Base-by-base conservation (phyloP, 106 monocot species). In the Cymbidium sinense region DNA sequence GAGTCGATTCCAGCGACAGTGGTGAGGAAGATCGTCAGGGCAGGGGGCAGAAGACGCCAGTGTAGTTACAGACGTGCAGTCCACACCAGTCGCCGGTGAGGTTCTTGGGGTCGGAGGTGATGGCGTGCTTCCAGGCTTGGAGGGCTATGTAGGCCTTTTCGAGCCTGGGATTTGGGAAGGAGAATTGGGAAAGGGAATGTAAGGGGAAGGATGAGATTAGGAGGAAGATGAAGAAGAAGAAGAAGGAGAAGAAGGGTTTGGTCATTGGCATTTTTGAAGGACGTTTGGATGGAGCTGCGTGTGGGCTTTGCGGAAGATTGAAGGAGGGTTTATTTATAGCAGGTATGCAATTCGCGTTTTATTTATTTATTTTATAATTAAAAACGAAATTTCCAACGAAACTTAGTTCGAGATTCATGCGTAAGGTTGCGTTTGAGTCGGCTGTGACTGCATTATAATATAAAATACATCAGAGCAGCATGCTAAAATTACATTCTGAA, bases 1-100 rank as follows among this genome's bases (percentile, higher is more conserved):
- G 74, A 89, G 70, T 89, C 89, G 41, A 89, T 54, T 30, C 81
- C 86, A 50, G 86, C 83, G 29, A 88, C 88, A 39, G 83, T 85
- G 34, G 27, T 52, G 54, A 69, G 23, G 79, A 11, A 74, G 80
- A 67, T 89, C 86, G 65, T 86, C 80, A 8, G 82, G 86, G 86
- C 75, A 2, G 82, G 82, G 7, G 90, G 58, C 90, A 90, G 77
- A 54, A 90, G 43, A 90, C 78, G 72, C 85, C 85, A 55, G 82
- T 82, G 86, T 90, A 90, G 81, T 78, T 78, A 81, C 87, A 87
- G 12, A 90, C 90, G 43, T 76, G 3, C 17, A 87, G 82, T 21
- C 90, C 90, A 39, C 50, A 71, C 90, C 90, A 90, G 80, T 86
- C 51, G 44, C 33, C 70, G 20, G 87, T 90, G 51, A 85, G 33